Base-by-base conservation (phyloP, 169 alveolate genomes). In the Eimeria sp. region DNA sequence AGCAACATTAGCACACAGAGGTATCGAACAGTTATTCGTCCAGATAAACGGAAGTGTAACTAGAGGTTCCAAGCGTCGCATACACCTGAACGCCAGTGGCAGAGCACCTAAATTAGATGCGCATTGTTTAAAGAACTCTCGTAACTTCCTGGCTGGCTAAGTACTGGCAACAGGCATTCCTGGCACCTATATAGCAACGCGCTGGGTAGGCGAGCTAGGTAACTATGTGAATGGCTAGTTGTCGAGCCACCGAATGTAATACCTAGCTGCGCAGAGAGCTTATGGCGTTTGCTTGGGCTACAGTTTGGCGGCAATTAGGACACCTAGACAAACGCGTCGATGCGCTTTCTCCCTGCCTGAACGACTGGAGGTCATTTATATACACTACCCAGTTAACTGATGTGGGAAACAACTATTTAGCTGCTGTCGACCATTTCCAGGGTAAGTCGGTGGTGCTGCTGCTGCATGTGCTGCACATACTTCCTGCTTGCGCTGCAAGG, bases 261-360 rank as follows among this genome's bases (percentile, higher is more conserved):
- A 70, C 10, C 22, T 70, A 70, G 51, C 51, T 70, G 13, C 16
- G 34, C 43, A 9, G 90, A 16, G 73, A 5, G 49, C 20, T 51
- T 47, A 25, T 18, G 75, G 43, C 11, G 30, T 47, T 14, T 25
- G 16, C 5, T n/a, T n/a, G 51, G 13, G 80, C 14, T 54, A 58
- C 97, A 97, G 98, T 97, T 27, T 97, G 98, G 87, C 76, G 98
- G 45, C 97, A 95, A 70, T 94, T 97, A 30, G 98, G 98, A 0
- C 97, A 97, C 83, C 34, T 97, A 34, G 98, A 97, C 96, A 89
- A 67, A 61, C 97, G 43, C 22, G 49, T 97, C 45, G 97, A 97
- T 45, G 89, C 90, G 27, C 83, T 76, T 14, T 49, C 92, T 61
- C 98, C 97, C 57, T 97, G 98, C 0, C 91, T 97, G 95, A 94